Evolutionary conservation across 108 stramenopile genomes (phyloP), one percentile per base, ranked within the genome.

Genomic region (Cyclotella cryptica): DNA sequence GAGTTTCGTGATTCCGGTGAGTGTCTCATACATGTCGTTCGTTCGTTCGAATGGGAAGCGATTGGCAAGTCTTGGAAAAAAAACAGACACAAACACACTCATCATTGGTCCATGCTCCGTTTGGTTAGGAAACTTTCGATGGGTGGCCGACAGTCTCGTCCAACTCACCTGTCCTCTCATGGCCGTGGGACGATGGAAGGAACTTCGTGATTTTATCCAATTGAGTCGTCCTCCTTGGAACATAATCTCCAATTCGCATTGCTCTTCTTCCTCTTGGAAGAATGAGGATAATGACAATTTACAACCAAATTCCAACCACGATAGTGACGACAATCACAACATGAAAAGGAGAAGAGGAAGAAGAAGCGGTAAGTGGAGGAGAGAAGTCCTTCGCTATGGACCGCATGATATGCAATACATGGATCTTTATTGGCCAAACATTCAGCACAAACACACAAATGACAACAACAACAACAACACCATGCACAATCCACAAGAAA

Each of bases 361-460:
- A n/a, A 19, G 15, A 27, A 53, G 52, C 61, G 21, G 22, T n/a
- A 39, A 26, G 28, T 77, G 77, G 57, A 78, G 62, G 19, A 60
- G 66, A 29, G 58, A 59, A 26, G 69, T 30, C 9, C 61, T 91
- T 1, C 67, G 41, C 8, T 92, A 92, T 72, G 90, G 91, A 39
- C 30, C 69, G 11, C 87, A 89, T 84, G 22, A 47, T 10, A 81
- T 79, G 81, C 90, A 91, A 73, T 77, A 77, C 51, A 72, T 94
- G n/a, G 91, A 94, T 47, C 57, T 94, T 44, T 86, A 86, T 42
- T 63, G 87, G 47, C 93, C 92, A 24, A 45, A 44, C 14, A 17
- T 7, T 19, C 8, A 66, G 28, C 13, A 27, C 1, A 0, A 0
- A 24, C 27, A 43, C 45, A 70, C 43, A 41, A 47, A 53, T 12